Percentiles rank a stretch among this genome's conserved stretches.
Evolutionary conservation across 495 filamentous ascomycete species (phyloP).

Genomic region (Hypoxylon lienhwacheense): DNA sequence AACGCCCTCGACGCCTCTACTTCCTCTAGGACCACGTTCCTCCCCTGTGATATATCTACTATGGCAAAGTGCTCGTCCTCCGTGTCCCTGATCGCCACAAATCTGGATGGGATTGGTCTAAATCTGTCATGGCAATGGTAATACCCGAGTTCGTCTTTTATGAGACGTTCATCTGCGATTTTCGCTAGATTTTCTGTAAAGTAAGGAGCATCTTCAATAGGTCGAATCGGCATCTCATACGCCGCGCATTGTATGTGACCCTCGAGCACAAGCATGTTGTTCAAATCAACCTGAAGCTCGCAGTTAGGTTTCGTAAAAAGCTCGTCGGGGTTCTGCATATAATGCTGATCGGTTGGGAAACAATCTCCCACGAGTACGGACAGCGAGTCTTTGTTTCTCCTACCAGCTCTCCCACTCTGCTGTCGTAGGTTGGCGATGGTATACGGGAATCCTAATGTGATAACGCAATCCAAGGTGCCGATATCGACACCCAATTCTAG

Average conservation of each 20-base stretch:
- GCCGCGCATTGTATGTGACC: constrained; percentile 96
- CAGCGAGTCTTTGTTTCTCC: constrained; percentile 91
- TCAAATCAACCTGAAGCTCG: constrained; percentile 84
- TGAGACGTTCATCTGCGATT: constrained; percentile 73
- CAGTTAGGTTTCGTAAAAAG: constrained; percentile 94
- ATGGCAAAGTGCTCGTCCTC: constrained; percentile 94
- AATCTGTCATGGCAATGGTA: constrained; percentile 90
- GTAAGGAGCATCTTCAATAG: constrained; percentile 73
- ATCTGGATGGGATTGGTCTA: constrained; percentile 77
- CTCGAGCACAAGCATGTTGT: constrained; percentile 87
- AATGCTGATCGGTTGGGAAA: constrained; percentile 91
- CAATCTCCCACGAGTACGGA: constrained; percentile 90
- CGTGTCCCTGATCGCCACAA: constrained; percentile 87
- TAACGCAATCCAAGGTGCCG: constrained; percentile 88
- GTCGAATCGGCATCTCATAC: constrained; percentile 87
- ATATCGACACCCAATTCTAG: constrained; percentile 96
- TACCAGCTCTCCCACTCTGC: constrained; percentile 90
- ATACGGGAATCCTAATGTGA: constrained; percentile 93
- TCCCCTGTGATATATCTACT: constrained; percentile 79
- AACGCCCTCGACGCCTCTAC: constrained; percentile 93
- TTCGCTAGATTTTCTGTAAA: constrained; percentile 75
- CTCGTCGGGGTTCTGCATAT: constrained; percentile 95
- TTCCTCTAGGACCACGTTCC: constrained; percentile 87
- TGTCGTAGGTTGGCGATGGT: constrained; percentile 92
- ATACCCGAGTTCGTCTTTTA: constrained; percentile 74